Conservation (phyloP, 345 rosid species). For the Sonneratia caseolaris region DNA sequence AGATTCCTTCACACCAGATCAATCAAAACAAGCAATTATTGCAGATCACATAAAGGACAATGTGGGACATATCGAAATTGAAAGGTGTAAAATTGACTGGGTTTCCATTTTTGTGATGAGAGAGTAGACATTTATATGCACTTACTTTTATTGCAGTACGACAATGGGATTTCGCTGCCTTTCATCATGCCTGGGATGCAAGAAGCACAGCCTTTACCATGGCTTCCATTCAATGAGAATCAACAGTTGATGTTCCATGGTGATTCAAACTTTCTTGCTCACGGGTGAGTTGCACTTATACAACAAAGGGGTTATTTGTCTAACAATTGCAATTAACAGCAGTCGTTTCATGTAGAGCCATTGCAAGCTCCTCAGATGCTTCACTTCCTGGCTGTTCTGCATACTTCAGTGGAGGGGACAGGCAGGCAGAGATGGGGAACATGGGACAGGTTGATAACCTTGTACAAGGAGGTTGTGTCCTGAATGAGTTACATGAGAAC, state of each 20-base stretch:
- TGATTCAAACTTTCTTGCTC: slow-evolving; percentile 46
- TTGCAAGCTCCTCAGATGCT: slow-evolving; percentile 36
- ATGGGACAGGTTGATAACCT: slow-evolving; percentile 33
- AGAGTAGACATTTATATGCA: background rate
- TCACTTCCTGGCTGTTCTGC: slow-evolving; percentile 44
- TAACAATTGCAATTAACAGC: background rate
- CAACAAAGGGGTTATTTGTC: background rate
- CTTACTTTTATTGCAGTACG: slow-evolving; percentile 35
- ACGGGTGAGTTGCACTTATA: slow-evolving; percentile 28
- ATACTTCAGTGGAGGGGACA: slow-evolving; percentile 36
- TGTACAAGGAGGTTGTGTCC: slow-evolving; percentile 23
- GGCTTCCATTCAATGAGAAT: slow-evolving; percentile 59
- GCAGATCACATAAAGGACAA: background rate
- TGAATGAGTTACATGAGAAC: slow-evolving; percentile 39
- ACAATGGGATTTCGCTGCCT: slow-evolving; percentile 49
- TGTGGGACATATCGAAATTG: background rate
- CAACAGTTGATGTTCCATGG: slow-evolving; percentile 45
- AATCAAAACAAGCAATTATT: background rate
- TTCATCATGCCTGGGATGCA: slow-evolving; percentile 48
- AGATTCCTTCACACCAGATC: background rate
- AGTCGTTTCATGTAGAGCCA: slow-evolving; percentile 29
- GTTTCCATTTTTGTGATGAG: background rate
- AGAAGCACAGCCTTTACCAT: slow-evolving; percentile 48
- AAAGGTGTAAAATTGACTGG: background rate
- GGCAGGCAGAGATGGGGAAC: slow-evolving; percentile 42